phyloP scores from a whole-genome alignment of 208 protist species.

The Crithidia brevicula region DNA sequence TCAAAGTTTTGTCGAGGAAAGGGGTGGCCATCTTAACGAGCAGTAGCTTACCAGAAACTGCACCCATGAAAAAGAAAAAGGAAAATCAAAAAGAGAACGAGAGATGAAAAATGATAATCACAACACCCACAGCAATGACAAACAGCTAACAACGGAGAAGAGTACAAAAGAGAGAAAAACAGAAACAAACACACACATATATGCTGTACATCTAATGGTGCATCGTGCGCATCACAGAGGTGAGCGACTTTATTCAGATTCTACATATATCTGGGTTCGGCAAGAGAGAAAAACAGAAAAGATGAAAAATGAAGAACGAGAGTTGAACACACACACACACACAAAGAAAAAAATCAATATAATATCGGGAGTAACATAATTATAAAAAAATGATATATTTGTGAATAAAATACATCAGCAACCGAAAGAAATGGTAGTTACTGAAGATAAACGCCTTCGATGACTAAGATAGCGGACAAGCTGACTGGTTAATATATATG shows the following conservation, averaged over 20 bases:
- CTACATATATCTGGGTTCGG: no score
- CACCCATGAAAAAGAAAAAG: neutral
- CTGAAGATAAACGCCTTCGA: no score
- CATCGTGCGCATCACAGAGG: neutral
- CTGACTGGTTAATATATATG: no score
- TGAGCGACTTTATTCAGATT: no score
- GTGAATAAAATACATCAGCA: constrained; percentile 20
- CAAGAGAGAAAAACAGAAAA: constrained; percentile 9
- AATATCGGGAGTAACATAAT: no score
- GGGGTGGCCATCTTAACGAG: no score
- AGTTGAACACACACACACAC: neutral
- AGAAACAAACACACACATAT: neutral
- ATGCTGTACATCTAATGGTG: neutral
- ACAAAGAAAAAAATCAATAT: neutral
- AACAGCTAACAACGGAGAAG: neutral
- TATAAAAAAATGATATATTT: constrained; percentile 1
- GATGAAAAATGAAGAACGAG: neutral
- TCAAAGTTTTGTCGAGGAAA: no score
- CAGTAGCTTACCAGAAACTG: no score
- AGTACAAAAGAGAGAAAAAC: neutral
- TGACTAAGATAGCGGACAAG: no score
- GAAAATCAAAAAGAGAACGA: neutral
- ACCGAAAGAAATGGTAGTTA: neutral
- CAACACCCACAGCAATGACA: neutral
- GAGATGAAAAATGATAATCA: neutral